Base-by-base conservation (phyloP, 805 yeast species). In the Pichia cephalocereana region DNA sequence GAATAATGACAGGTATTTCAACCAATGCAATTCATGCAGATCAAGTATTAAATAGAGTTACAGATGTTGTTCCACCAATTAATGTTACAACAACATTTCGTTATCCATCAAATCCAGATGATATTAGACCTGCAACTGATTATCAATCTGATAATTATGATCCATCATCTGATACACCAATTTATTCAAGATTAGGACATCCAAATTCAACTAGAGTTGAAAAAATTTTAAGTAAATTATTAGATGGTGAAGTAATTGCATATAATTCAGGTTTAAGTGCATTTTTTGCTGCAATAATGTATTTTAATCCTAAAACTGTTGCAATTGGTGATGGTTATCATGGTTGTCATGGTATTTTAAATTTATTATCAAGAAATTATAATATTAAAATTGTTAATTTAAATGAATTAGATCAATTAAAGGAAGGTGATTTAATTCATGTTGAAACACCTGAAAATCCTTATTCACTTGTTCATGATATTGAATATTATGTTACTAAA, bases 401-500 rank as follows among this genome's bases (percentile, higher is more conserved):
- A n/a, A 79, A 72, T 7, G 74, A 78, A 43, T 70, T 86, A 48
- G 76, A 70, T 28, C 62, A 68, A 43, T 53, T 69, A 27, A 66
- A 70, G 46, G 66, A 68, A 58, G 96, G 80, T 40, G 97, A 91
- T 61, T 63, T 90, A 31, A 74, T 91, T 28, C 96, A 88, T 62
- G 59, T 88, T 44, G 96, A 88, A 65, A 79, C 95, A 0, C 97
- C 97, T 0, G 82, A 87, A 34, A 90, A 90, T 65, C 97, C 97
- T 17, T 78, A 72, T 46, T 95, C 96, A 1, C 67, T 71, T 3
- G 75, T 82, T 14, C 72, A 71, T 54, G 87, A 86, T 62, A 76
- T 90, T 48, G 64, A 67, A 39, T 64, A 74, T 44, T 83, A 76
- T 58, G 90, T 87, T 4, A 70, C 77, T 2, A 74, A 72, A 51